These are phyloP conservation scores for Phytophthora chlamydospora DNA, from an alignment of 352 stramenopile genomes.

Conservation along the genomic window DNA sequence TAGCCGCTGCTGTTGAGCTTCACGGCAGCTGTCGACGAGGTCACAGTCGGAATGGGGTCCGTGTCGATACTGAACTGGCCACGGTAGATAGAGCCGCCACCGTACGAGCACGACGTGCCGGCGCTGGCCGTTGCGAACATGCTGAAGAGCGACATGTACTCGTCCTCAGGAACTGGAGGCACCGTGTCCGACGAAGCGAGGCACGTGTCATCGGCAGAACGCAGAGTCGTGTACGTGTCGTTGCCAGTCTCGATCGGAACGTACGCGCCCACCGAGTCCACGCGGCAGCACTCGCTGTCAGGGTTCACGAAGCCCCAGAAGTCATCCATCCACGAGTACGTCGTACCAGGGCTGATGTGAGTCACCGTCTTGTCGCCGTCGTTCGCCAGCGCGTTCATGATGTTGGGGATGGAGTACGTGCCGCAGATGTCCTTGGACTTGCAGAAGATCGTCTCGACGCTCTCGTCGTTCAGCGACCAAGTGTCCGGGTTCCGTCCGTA, in stretches of 20 bases:
- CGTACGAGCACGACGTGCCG: constrained; percentile 63
- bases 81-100: constrained; percentile 71
- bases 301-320: constrained; percentile 70
- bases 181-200: constrained; percentile 40
- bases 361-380: constrained; percentile 45
- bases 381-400: constrained; percentile 63
- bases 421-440: constrained; percentile 67
- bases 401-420: constrained; percentile 59
- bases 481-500: constrained; percentile 54
- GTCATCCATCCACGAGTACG: constrained; percentile 76
- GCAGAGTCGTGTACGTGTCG: constrained; percentile 48
- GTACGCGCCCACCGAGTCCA: constrained; percentile 51
- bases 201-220: constrained; percentile 43
- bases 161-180: constrained; percentile 51
- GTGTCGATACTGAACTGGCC: constrained; percentile 69
- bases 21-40: constrained; percentile 43
- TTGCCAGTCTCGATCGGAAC: constrained; percentile 55
- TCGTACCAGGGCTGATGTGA: constrained; percentile 60
- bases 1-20: constrained; percentile 57
- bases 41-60: constrained; percentile 58
- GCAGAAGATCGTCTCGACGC: constrained; percentile 55
- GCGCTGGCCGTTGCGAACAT: constrained; percentile 75
- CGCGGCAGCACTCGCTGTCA: constrained; percentile 65
- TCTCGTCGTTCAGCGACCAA: constrained; percentile 55
- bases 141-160: constrained; percentile 78